A percentile compares a stretch with the other conserved stretches of the same genome.
Conservation (phyloP, 371 early-diverging fungal species). For the Apophysomyces ossiformis region DNA sequence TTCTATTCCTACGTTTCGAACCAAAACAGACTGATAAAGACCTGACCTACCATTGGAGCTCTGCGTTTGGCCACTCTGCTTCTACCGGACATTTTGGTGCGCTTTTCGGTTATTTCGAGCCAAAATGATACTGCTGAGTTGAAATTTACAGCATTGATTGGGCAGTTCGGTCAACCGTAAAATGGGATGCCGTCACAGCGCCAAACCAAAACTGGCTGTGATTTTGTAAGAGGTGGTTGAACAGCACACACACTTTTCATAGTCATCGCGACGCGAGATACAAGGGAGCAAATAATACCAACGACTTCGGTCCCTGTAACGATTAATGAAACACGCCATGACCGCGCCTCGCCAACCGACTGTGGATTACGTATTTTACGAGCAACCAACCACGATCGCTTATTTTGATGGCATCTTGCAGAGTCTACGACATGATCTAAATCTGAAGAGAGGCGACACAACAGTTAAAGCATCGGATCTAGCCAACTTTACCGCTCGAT, state of each 20-base stretch:
- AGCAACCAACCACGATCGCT: slow-evolving; percentile 55
- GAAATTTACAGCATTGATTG: no score
- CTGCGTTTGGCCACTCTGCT: no score
- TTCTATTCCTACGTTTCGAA: no score
- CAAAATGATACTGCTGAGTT: no score
- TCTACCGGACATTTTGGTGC: no score
- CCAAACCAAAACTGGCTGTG: background rate
- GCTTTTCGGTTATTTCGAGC: no score
- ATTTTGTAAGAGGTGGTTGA: background rate
- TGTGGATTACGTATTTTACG: slow-evolving; percentile 53
- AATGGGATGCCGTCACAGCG: no score
- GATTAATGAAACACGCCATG: slow-evolving; percentile 1
- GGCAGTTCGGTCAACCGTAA: no score
- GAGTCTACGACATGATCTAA: slow-evolving; percentile 50
- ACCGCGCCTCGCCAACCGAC: slow-evolving; percentile 33
- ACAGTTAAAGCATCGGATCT: slow-evolving; percentile 60
- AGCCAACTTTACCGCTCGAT: slow-evolving; percentile 56
- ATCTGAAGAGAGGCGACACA: slow-evolving; percentile 36
- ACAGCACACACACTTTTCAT: background rate
- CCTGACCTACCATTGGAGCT: no score
- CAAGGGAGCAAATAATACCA: background rate
- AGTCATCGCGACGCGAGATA: background rate
- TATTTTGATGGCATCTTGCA: slow-evolving; percentile 57
- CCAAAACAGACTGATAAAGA: no score
- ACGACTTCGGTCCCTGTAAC: background rate